Base-by-base conservation (phyloP, 2,329 filamentous ascomycete genomes). In the Fusarium chuoi region DNA sequence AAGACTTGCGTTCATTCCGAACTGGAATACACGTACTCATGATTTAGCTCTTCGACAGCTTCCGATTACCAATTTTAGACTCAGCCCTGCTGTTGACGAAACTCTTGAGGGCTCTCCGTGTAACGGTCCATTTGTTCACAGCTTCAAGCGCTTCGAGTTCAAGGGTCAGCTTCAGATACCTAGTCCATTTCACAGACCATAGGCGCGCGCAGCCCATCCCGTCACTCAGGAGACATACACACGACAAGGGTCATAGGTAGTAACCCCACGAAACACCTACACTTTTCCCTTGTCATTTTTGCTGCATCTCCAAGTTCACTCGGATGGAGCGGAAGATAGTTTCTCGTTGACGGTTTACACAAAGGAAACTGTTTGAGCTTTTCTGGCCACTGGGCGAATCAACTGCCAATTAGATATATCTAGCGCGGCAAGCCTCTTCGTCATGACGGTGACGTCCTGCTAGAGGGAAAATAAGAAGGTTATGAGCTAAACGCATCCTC, bases 251-350 rank as follows among this genome's bases (percentile, higher is more conserved):
- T 56, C 18, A 28, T 30, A 58, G n/a, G 24, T 30, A 58, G n/a
- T 36, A 55, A 72, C 54, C 71, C 71, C 67, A 65, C 71, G 63
- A 74, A 71, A 60, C 64, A 28, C 41, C 42, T 38, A 44, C 56
- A 68, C 48, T 52, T 57, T 39, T 15, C 35, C 51, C 51, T 39
- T 28, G 35, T 68, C 52, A 52, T 59, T 36, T 52, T 52, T 52
- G 33, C 38, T 59, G 41, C 46, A 46, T 66, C 44, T 36, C 59
- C 38, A 46, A 26, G 15, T 69, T 42, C 13, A 70, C 41, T 58
- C 76, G 74, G 76, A 77, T 77, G 76, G 33, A 61, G 58, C 74
- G 67, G 74, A 67, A 64, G 56, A 52, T 49, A 45, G 58, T 48
- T 57, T 65, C 58, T 52, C 62, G 36, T 35, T n/a, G 49, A 44